Evolutionary conservation across 345 rosid genomes (phyloP).

Genomic region (Hibiscus syriacus): DNA sequence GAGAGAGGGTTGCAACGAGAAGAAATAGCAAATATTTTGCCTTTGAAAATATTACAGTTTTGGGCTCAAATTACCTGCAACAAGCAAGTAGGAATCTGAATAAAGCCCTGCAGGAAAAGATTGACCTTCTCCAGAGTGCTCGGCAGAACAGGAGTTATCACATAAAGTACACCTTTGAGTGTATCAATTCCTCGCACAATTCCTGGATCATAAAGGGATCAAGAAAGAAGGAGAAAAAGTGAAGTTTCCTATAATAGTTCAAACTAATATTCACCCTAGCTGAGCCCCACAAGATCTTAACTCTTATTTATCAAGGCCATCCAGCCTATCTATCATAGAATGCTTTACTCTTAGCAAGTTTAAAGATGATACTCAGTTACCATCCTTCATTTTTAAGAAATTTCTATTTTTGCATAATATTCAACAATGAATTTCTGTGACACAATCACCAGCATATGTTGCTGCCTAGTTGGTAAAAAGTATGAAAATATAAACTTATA

Average conservation of each 20-base stretch:
- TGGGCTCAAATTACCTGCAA: conserved; percentile 46
- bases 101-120: conserved; percentile 66
- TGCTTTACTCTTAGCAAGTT: not conserved
- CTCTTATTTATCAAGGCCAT: not conserved
- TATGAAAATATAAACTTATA: not conserved
- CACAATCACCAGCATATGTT: not conserved
- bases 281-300: not conserved
- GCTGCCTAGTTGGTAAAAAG: too few species aligned
- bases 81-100: conserved; percentile 74
- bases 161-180: conserved; percentile 49
- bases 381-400: not conserved
- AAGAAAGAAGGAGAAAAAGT: conserved; percentile 1
- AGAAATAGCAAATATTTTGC: not conserved
- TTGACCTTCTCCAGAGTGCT: conserved; percentile 68
- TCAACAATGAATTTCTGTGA: not conserved
- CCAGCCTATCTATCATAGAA: not conserved
- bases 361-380: not conserved
- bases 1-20: not conserved
- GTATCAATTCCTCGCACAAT: conserved; percentile 84
- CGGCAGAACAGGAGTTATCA: conserved; percentile 76
- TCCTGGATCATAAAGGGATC: conserved; percentile 36
- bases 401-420: too few species aligned
- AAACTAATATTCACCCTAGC: not conserved
- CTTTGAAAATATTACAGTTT: not conserved
- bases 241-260: not conserved